A percentile compares a stretch with the other conserved stretches of the same genome.
These are phyloP conservation scores for Jatropha curcas DNA, from an alignment of 345 rosid genomes.

Conservation along the genomic window DNA sequence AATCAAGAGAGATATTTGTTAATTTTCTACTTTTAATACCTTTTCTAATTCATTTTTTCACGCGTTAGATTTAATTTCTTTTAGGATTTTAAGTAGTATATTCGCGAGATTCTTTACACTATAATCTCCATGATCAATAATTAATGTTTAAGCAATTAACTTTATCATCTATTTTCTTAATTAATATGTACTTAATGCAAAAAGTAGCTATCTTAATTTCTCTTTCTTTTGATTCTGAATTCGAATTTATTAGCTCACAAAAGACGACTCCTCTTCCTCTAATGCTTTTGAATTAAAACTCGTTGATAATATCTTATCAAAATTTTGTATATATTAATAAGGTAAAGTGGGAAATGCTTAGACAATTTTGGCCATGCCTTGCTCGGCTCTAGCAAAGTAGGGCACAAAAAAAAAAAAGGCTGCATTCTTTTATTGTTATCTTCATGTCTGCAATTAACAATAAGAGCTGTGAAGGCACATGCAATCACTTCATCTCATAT, in stretches of 20 bases:
- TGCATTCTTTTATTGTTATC: constrained; percentile 39
- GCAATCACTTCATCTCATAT: constrained; percentile 20
- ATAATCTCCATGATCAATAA: no score
- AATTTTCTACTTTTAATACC: constrained; percentile 14
- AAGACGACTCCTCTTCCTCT: no score
- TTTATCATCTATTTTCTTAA: no score
- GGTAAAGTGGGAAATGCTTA: constrained; percentile 26
- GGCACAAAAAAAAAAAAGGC: constrained; percentile 39
- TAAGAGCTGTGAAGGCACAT: constrained; percentile 22
- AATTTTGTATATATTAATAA: no score
- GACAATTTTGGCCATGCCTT: constrained; percentile 39
- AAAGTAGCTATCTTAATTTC: no score
- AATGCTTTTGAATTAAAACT: no score
- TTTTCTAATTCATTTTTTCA: background rate
- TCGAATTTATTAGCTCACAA: no score
- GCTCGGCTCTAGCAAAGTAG: constrained; percentile 33
- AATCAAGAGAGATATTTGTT: constrained; percentile 28
- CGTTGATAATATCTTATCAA: no score
- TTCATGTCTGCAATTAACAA: constrained; percentile 37
- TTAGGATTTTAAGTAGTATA: background rate
- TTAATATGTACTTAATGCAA: no score
- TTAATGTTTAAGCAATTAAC: background rate
- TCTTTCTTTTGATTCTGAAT: no score
- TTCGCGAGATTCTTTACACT: background rate
- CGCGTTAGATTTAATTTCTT: background rate